A percentile compares a stretch with the other conserved stretches of the same genome.
Evolutionary conservation across 1,284 basidiomycete genomes (phyloP).

Genomic region (Meripilus lineatus): DNA sequence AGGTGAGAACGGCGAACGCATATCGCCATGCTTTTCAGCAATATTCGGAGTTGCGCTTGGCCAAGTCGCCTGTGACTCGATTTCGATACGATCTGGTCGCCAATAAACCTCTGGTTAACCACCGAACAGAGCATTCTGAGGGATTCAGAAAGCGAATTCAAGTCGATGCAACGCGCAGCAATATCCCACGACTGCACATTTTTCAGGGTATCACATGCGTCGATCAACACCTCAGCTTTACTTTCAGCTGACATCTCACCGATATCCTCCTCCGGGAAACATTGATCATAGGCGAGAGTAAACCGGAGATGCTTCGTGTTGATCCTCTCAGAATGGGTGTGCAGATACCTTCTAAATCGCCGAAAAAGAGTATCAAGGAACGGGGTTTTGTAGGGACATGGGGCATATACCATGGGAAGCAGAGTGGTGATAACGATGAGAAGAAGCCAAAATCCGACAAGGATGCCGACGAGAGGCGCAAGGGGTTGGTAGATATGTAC

Average conservation of each 20-base stretch:
- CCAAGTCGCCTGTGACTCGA: no score
- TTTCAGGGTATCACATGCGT: no score
- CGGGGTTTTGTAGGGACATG: conserved; percentile 3
- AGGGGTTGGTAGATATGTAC: not conserved
- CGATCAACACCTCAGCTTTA: not conserved
- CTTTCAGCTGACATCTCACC: not conserved
- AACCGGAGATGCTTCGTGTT: not conserved
- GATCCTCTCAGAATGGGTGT: not conserved
- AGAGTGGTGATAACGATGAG: not conserved
- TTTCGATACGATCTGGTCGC: no score
- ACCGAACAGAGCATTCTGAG: no score
- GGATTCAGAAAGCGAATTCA: no score
- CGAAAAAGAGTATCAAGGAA: not conserved
- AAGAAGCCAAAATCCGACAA: not conserved
- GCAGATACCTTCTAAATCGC: not conserved
- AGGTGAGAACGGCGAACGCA: no score
- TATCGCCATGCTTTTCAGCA: no score
- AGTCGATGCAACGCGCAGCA: no score
- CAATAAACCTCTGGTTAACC: no score
- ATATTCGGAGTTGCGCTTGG: no score
- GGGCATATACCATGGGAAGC: not conserved
- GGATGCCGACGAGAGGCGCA: not conserved
- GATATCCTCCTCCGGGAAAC: not conserved
- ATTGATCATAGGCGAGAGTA: not conserved
- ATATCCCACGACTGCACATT: no score